Percentiles rank a stretch among this genome's conserved stretches.
Conservation (phyloP, 805 yeast species). For the Lipomyces yamanashiensis region DNA sequence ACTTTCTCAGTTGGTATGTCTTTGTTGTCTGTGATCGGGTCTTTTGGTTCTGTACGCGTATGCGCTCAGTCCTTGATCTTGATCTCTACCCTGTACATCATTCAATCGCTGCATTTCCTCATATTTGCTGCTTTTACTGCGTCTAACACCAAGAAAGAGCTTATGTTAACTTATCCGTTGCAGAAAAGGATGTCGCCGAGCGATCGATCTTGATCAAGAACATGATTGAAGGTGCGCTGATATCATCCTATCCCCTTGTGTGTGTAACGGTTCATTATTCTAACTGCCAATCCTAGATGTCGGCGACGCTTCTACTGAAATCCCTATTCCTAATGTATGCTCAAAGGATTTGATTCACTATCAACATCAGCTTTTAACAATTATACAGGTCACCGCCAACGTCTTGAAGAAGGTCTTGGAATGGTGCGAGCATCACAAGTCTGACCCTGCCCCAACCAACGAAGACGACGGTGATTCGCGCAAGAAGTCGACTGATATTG, state of each 20-base stretch:
- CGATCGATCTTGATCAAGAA: constrained; percentile 84
- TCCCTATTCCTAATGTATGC: constrained; percentile 89
- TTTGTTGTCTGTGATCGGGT: background rate
- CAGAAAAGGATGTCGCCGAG: constrained; percentile 73
- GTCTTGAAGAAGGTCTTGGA: constrained; percentile 90
- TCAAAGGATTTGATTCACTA: background rate
- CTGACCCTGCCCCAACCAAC: constrained; percentile 66
- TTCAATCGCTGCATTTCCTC: background rate
- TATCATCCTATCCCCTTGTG: background rate
- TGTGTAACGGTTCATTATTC: background rate
- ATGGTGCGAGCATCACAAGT: constrained; percentile 93
- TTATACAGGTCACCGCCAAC: constrained; percentile 54
- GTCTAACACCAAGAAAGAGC: background rate
- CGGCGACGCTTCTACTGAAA: constrained; percentile 66
- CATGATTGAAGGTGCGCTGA: constrained; percentile 71
- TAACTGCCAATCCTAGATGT: constrained; percentile 39
- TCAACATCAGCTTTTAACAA: too few relatives aligned
- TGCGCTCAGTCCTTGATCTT: background rate
- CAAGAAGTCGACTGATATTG: constrained; percentile 82
- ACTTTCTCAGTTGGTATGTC: constrained; percentile 67
- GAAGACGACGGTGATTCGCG: constrained; percentile 76
- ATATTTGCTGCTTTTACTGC: background rate
- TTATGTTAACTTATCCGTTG: background rate
- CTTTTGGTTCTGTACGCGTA: background rate
- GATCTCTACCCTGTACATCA: background rate